A percentile compares a stretch with the other conserved stretches of the same genome.
phyloP scores from a whole-genome alignment of 768 basidiomycete species.

The Suillus occidentalis region DNA sequence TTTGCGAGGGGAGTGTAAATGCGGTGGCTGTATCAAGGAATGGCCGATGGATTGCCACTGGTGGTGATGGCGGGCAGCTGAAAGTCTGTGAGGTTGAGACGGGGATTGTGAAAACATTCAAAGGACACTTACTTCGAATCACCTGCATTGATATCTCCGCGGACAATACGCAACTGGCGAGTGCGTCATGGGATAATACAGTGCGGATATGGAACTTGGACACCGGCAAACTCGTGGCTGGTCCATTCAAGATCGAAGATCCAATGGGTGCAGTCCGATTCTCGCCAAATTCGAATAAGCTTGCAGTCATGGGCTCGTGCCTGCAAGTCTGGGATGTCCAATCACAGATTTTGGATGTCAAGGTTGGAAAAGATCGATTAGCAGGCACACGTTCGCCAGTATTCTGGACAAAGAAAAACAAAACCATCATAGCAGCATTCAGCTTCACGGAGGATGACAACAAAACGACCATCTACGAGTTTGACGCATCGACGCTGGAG shows the following conservation, averaged over 20 bases:
- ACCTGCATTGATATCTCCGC: background rate
- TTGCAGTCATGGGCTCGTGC: background rate
- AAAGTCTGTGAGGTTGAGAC: background rate
- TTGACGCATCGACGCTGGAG: too few relatives aligned
- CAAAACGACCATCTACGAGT: too few relatives aligned
- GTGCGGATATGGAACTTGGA: background rate
- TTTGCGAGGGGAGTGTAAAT: background rate
- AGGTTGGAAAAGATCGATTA: too few relatives aligned
- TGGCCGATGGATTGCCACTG: background rate
- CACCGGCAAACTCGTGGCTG: background rate
- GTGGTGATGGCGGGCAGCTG: background rate
- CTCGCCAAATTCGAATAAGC: background rate
- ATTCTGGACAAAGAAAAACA: background rate
- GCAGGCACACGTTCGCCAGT: background rate
- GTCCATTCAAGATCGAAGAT: background rate
- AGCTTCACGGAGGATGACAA: too few relatives aligned
- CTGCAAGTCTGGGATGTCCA: background rate
- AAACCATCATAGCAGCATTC: background rate
- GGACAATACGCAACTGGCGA: background rate
- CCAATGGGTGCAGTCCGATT: background rate
- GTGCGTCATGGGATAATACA: rapidly evolving
- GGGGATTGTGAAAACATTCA: background rate
- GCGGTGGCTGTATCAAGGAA: background rate
- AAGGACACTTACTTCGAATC: rapidly evolving
- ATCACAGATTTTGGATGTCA: background rate